Base-by-base conservation (phyloP, 2,329 filamentous ascomycete species). In the Colletotrichum sp. region DNA sequence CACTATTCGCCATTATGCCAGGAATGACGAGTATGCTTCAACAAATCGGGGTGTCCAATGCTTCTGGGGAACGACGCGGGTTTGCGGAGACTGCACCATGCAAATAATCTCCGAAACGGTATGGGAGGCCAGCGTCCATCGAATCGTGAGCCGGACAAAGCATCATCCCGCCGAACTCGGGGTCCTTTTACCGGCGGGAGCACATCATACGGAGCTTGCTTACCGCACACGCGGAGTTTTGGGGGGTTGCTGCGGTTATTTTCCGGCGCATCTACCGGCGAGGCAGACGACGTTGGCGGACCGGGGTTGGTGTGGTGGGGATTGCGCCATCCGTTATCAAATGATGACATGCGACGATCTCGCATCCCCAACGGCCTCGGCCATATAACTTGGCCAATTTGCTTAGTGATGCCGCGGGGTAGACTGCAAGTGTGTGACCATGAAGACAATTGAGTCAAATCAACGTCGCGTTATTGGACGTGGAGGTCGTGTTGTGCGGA, bases 281-380 rank as follows among this genome's bases (percentile, higher is more conserved):
- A 65, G 28, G n/a, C 10, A 18, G 62, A 59, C 66, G 52, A 75
- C 16, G 52, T n/a, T 44, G 62, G 62, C 62, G 34, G 62, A 44
- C 62, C 34, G 62, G 62, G 62, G 21, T 13, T 26, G 62, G 34
- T 63, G 44, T 63, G 52, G 62, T 76, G 59, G 70, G 28, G 70
- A 76, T 77, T 77, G 76, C 76, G 74, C 70, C 65, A 77, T 77
- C 69, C 69, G 44, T 71, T 74, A 77, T 74, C 76, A 77, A 67
- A 77, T 77, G 76, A 73, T 73, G 76, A 77, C 52, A 65, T 68
- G 49, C 15, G 72, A 49, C 69, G 76, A 76, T 76, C 63, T 65
- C 26, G 18, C 63, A 32, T 67, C 64, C 65, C 75, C 63, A 69
- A 68, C 63, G 36, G 26, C 28, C 52, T 72, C 59, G 44, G 59